phyloP scores from a whole-genome alignment of 768 basidiomycete genomes.

The Suillus lakei region DNA sequence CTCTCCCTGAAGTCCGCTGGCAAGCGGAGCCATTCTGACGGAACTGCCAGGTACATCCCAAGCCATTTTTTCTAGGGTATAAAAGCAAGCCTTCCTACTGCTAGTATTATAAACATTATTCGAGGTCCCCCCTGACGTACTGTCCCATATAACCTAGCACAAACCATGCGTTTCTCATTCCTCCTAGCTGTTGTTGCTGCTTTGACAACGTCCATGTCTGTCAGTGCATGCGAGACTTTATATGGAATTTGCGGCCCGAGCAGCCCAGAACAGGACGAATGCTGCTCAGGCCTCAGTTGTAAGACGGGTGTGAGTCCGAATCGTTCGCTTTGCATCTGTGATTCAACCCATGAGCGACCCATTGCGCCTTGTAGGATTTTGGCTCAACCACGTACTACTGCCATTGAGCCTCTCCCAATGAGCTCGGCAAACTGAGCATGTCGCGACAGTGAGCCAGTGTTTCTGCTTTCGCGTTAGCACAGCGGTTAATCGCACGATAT shows the following conservation, averaged over 20 bases:
- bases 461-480: neutral
- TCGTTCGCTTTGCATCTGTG: neutral
- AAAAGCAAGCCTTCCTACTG: neutral
- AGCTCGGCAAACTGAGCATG: neutral
- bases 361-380: too few species aligned
- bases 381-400: too few species aligned
- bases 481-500: neutral
- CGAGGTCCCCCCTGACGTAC: too few species aligned
- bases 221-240: neutral
- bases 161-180: neutral
- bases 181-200: neutral
- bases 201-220: neutral
- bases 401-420: neutral
- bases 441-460: neutral
- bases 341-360: neutral
- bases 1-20: neutral
- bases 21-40: neutral
- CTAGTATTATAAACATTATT: too few species aligned
- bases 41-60: neutral
- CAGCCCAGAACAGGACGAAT: neutral
- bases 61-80: neutral
- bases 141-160: neutral
- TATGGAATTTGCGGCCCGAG: neutral
- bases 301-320: neutral
- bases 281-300: neutral